Evolutionary conservation across 345 rosid species (phyloP).

Genomic region (Hibiscus mutabilis): DNA sequence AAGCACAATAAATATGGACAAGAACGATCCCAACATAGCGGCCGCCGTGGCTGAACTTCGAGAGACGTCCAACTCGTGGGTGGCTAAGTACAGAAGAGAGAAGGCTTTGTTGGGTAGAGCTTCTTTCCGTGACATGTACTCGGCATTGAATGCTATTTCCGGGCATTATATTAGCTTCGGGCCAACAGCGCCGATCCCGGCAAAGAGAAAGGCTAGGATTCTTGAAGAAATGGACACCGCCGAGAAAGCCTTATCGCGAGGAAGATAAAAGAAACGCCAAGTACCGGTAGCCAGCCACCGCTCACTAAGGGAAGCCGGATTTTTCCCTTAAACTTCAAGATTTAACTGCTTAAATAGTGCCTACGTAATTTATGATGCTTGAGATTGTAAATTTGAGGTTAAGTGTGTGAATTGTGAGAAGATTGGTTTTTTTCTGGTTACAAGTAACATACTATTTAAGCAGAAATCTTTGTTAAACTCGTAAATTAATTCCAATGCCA

Average conservation of each 20-base stretch:
- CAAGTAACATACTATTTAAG: no score
- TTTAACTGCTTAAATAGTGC: no score
- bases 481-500: no score
- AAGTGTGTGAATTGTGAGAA: no score
- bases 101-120: slow-evolving; percentile 68
- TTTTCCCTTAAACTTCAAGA: no score
- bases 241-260: slow-evolving; percentile 72
- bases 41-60: slow-evolving; percentile 69
- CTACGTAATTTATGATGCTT: no score
- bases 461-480: no score
- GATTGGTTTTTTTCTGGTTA: no score
- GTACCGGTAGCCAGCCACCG: no score
- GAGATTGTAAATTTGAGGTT: no score
- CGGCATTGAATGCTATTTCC: slow-evolving; percentile 87
- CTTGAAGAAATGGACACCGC: slow-evolving; percentile 93
- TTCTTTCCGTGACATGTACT: slow-evolving; percentile 81
- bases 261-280: slow-evolving; percentile 35
- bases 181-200: slow-evolving; percentile 81
- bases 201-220: slow-evolving; percentile 79
- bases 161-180: slow-evolving; percentile 97
- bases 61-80: slow-evolving; percentile 79
- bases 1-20: slow-evolving; percentile 61
- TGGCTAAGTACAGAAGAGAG: slow-evolving; percentile 94
- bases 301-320: no score
- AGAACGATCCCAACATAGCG: slow-evolving; percentile 70